A percentile compares a stretch with the other conserved stretches of the same genome.
phyloP scores from a whole-genome alignment of 345 rosid species.

The Heritiera littoralis region DNA sequence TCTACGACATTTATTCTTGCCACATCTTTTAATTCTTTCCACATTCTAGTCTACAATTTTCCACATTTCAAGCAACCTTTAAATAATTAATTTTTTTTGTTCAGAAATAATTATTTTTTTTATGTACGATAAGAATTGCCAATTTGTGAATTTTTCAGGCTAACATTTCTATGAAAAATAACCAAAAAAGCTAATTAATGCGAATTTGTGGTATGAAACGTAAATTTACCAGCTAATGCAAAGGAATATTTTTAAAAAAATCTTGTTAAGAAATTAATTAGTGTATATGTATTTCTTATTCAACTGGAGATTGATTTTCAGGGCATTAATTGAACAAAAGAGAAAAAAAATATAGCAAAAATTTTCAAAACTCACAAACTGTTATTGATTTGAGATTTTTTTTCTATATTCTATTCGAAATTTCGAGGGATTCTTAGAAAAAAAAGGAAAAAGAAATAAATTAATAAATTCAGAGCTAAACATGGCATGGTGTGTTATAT shows the following conservation, averaged over 20 bases:
- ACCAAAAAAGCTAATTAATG: background rate
- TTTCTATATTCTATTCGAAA: background rate
- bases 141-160: background rate
- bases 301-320: background rate
- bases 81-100: background rate
- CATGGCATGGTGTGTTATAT: background rate
- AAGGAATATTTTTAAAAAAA: background rate
- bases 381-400: too few relatives aligned
- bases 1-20: slow-evolving; percentile 12
- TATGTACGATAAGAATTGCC: background rate
- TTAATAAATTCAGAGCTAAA: background rate
- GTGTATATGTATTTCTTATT: background rate
- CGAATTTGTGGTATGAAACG: background rate
- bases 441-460: background rate
- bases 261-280: background rate
- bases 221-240: background rate
- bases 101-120: background rate
- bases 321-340: background rate
- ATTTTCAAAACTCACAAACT: too few relatives aligned
- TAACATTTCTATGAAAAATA: too few relatives aligned
- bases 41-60: background rate
- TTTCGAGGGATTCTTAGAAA: background rate
- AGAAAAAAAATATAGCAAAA: background rate
- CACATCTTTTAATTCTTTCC: background rate
- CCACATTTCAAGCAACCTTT: background rate